Evolutionary conservation across 2,329 filamentous ascomycete genomes (phyloP).

Genomic region (Didymella glomerata): DNA sequence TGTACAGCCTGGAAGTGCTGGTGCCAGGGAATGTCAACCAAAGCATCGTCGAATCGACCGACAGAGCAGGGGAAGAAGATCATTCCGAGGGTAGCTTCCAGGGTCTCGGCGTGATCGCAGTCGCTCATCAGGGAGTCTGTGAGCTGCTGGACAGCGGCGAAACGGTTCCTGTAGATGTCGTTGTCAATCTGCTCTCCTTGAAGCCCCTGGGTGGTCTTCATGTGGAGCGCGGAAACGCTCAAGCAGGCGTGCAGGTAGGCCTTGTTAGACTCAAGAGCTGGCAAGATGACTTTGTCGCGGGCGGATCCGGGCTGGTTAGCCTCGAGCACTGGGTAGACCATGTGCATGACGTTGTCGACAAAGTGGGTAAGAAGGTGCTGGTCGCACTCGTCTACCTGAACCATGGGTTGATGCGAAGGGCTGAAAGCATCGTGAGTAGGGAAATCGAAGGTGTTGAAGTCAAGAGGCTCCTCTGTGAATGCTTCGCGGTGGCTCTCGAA

Average conservation of each 20-base stretch:
- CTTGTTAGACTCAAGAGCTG: slow-evolving; percentile 88
- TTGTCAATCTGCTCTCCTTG: slow-evolving; percentile 79
- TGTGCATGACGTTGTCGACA: slow-evolving; percentile 83
- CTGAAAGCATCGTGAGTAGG: slow-evolving; percentile 70
- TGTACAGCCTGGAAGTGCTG: slow-evolving; percentile 94
- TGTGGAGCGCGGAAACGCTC: slow-evolving; percentile 89
- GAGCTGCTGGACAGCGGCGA: slow-evolving; percentile 83
- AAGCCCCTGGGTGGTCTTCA: slow-evolving; percentile 77
- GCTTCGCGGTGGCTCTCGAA: slow-evolving; percentile 75
- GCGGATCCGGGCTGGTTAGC: slow-evolving; percentile 86
- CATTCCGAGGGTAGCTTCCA: slow-evolving; percentile 92
- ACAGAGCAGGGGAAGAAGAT: slow-evolving; percentile 97
- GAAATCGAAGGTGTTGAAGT: slow-evolving; percentile 86
- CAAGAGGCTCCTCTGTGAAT: slow-evolving; percentile 63
- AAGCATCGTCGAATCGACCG: slow-evolving; percentile 80
- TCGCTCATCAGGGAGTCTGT: slow-evolving; percentile 83
- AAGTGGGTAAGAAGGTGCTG: slow-evolving; percentile 90
- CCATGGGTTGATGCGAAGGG: slow-evolving; percentile 71
- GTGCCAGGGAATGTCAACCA: slow-evolving; percentile 95
- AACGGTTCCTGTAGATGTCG: slow-evolving; percentile 92
- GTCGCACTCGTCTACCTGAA: slow-evolving; percentile 88
- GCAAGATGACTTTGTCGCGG: slow-evolving; percentile 82
- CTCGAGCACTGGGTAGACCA: slow-evolving; percentile 92
- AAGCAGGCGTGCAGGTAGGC: slow-evolving; percentile 95
- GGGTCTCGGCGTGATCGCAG: slow-evolving; percentile 83